Conservation (phyloP, 257 asterid species). For the Solanum okadae region DNA sequence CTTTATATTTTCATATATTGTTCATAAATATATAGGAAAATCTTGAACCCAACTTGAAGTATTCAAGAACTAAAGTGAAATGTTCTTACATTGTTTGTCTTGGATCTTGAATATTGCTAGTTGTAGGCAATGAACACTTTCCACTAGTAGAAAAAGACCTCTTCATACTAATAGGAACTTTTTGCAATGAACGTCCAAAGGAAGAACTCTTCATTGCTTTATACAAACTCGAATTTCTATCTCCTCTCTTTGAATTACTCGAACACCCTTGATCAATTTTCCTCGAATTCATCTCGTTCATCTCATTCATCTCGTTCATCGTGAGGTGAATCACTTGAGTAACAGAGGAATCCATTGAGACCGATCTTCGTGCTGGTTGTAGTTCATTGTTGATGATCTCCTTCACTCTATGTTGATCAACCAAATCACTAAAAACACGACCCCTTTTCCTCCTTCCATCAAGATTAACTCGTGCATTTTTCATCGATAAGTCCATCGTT, state of each 20-base stretch:
- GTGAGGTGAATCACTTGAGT: slow-evolving; percentile 11
- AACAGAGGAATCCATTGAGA: slow-evolving; percentile 46
- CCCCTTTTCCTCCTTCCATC: background rate
- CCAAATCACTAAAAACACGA: slow-evolving; percentile 41
- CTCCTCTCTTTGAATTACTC: background rate
- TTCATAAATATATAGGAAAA: background rate
- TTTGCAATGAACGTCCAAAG: slow-evolving; percentile 29
- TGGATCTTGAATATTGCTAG: slow-evolving; percentile 6
- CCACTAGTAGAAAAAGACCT: slow-evolving; percentile 51
- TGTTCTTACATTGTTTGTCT: background rate
- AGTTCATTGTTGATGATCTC: slow-evolving; percentile 17
- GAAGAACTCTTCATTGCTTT: slow-evolving; percentile 40
- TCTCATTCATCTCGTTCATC: background rate
- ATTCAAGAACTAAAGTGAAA: background rate
- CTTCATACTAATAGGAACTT: slow-evolving; percentile 42
- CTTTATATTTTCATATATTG: background rate
- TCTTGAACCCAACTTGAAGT: background rate
- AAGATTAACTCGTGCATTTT: background rate
- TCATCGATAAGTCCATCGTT: background rate
- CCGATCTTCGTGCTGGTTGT: slow-evolving; percentile 35
- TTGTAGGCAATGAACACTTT: slow-evolving; percentile 12
- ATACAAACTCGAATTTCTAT: slow-evolving; percentile 14
- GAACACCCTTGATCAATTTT: slow-evolving; percentile 28
- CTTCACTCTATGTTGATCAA: slow-evolving; percentile 14
- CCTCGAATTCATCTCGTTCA: background rate